Evolutionary conservation across 352 stramenopile genomes (phyloP), one percentile per base, ranked within the genome.

Genomic region (Nothophytophthora sp.): DNA sequence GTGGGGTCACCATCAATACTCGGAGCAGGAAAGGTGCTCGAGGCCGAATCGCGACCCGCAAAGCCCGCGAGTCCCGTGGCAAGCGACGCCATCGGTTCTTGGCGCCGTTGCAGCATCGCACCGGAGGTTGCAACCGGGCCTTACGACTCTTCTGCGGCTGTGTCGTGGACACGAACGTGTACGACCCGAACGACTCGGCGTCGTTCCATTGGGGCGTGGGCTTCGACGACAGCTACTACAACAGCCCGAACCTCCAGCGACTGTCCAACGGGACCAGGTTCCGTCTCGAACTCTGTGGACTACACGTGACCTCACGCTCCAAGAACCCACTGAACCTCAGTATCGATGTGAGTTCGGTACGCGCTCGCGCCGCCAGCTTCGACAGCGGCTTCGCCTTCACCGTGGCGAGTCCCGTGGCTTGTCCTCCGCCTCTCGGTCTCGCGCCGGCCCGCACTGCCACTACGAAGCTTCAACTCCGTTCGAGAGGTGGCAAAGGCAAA

Each of bases 191-290:
- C 4, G 49, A 64, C 11, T 25, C 35, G 18, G 29, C 55, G 11
- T 50, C 49, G 3, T 64, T 64, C 8, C 55, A 50, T 13, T 64
- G 55, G 55, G 49, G 55, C 13, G 55, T 60, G 12, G 55, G 55
- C 28, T 64, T 64, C 38, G 55, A 64, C 4, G 55, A 64, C 33
- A 64, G 42, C 42, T 55, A 54, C 25, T 50, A 59, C 15, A 16
- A 30, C 29, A 41, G n/a, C 0, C 25, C 34, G 5, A 53, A 12
- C 8, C 22, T 50, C 8, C 55, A 38, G 5, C 42, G 27, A 6
- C 56, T 65, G 13, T 55, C 56, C 6, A 55, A 33, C 6, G 30
- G 49, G 6, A 60, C 56, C 1, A 59, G 11, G 20, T 51, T 65
- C 30, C 56, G 50, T 13, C 42, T 65, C 16, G 42, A 37, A 10